phyloP scores from a whole-genome alignment of 164 flowering plant species.

The Dillenia suffruticosa region DNA sequence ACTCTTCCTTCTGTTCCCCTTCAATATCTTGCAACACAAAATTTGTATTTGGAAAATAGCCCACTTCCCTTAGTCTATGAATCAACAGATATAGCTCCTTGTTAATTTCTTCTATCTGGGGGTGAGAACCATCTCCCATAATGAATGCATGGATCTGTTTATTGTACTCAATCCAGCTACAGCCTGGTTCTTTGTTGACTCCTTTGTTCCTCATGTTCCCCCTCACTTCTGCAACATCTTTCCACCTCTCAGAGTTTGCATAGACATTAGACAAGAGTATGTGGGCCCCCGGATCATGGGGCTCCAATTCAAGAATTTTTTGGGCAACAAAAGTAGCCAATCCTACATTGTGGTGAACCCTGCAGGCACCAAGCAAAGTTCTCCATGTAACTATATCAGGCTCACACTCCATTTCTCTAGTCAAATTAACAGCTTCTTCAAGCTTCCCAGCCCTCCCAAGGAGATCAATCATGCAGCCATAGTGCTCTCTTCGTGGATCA shows the following conservation, averaged over 20 bases:
- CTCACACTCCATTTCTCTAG: constrained; percentile 57
- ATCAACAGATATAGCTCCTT: constrained; percentile 40
- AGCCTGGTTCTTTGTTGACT: constrained; percentile 78
- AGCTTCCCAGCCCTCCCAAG: constrained; percentile 88
- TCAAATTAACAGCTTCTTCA: constrained; percentile 56
- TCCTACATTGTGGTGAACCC: constrained; percentile 57
- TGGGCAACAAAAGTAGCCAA: constrained; percentile 68
- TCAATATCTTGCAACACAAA: constrained; percentile 79
- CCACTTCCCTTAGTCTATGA: constrained; percentile 38
- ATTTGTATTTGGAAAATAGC: constrained; percentile 73
- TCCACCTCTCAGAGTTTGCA: constrained; percentile 69
- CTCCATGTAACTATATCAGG: constrained; percentile 83
- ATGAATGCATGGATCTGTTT: constrained; percentile 60
- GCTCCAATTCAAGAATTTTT: constrained; percentile 52
- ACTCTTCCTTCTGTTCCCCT: constrained; percentile 72
- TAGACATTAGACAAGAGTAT: constrained; percentile 65
- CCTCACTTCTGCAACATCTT: constrained; percentile 54
- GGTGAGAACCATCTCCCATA: constrained; percentile 64
- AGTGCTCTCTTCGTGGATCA: constrained; percentile 78
- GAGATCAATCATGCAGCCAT: constrained; percentile 85
- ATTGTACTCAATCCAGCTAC: constrained; percentile 81
- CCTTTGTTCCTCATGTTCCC: constrained; percentile 46
- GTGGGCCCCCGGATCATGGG: constrained; percentile 70
- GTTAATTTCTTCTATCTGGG: constrained; percentile 36
- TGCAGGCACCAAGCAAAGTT: constrained; percentile 73